A percentile compares a stretch with the other conserved stretches of the same genome.
Conservation (phyloP, 2,329 filamentous ascomycete species). For the Lomentospora prolificans region DNA sequence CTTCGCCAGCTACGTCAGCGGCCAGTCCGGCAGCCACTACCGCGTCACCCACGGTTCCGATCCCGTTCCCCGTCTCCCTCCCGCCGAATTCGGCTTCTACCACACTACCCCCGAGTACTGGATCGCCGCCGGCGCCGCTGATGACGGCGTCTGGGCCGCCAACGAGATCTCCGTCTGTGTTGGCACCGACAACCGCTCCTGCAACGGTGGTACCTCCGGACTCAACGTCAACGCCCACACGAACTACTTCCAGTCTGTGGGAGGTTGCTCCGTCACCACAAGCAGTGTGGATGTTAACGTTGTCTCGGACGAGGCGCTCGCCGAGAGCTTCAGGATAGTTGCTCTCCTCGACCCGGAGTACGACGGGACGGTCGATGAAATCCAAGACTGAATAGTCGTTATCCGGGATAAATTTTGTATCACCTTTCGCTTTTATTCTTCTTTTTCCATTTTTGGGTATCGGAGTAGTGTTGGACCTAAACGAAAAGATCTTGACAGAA, state of each 20-base stretch:
- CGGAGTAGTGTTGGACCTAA: no score
- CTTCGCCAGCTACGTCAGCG: conserved; percentile 43
- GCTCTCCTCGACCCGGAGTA: conserved; percentile 24
- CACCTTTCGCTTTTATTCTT: background rate
- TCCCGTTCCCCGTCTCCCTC: conserved; percentile 58
- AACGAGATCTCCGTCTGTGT: conserved; percentile 35
- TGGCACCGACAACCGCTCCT: conserved; percentile 35
- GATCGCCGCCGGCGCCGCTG: conserved; percentile 31
- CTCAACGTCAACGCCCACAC: conserved; percentile 35
- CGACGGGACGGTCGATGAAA: conserved; percentile 11
- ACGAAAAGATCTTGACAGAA: no score
- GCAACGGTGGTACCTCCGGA: conserved; percentile 40
- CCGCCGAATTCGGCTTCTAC: conserved; percentile 48
- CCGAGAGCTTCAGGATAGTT: conserved; percentile 25
- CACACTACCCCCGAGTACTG: conserved; percentile 66
- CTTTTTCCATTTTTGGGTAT: no score
- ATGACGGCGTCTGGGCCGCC: conserved; percentile 25
- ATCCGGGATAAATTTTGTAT: no score
- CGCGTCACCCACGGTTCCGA: conserved; percentile 60
- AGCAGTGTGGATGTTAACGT: conserved; percentile 9
- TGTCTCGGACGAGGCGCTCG: conserved; percentile 26
- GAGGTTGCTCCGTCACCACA: conserved; percentile 24
- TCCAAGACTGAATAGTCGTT: background rate
- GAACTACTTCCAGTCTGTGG: conserved; percentile 37
- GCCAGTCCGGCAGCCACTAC: conserved; percentile 42